Conservation (phyloP, 2,329 filamentous ascomycete genomes). For the Arthrobotrys pseudoclavata region DNA sequence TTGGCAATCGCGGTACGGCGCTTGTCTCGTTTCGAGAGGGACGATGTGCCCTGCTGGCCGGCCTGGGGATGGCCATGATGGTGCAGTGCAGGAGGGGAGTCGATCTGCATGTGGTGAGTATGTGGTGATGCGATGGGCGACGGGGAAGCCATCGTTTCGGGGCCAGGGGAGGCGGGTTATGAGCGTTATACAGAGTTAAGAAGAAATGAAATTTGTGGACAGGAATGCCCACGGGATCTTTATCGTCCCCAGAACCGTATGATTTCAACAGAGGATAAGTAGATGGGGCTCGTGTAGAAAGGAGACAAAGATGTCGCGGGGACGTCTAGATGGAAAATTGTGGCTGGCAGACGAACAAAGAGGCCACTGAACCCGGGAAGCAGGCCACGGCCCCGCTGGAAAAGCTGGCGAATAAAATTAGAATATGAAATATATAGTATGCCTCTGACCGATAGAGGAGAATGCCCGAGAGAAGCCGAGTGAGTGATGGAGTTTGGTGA, state of each 20-base stretch:
- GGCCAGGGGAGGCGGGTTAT: slow-evolving; percentile 25
- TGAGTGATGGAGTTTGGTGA: slow-evolving; percentile 5
- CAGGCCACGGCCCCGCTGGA: slow-evolving; percentile 1
- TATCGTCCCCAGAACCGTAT: slow-evolving; percentile 35
- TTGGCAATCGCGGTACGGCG: slow-evolving; percentile 55
- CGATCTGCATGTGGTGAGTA: slow-evolving; percentile 54
- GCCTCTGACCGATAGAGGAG: slow-evolving; percentile 2
- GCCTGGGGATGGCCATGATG: slow-evolving; percentile 43
- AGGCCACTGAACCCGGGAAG: slow-evolving; percentile 2
- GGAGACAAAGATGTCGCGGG: slow-evolving; percentile 38
- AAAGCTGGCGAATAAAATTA: not conserved
- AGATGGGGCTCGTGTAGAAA: slow-evolving; percentile 25
- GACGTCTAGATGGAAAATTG: slow-evolving; percentile 43
- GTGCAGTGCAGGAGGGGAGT: slow-evolving; percentile 48
- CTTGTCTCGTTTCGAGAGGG: slow-evolving; percentile 56
- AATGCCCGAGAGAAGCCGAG: slow-evolving; percentile 7
- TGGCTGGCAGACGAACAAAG: slow-evolving; percentile 34
- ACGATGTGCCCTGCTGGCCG: slow-evolving; percentile 41
- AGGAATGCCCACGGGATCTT: slow-evolving; percentile 35
- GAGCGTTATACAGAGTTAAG: slow-evolving; percentile 1
- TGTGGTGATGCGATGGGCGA: slow-evolving; percentile 56
- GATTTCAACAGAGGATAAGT: slow-evolving; percentile 1
- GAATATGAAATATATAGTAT: not conserved
- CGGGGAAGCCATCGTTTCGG: slow-evolving; percentile 56
- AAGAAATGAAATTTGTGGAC: slow-evolving; percentile 34